Base-by-base conservation (phyloP, 2,329 filamentous ascomycete genomes). In the Cladosporium austrohemisphaericum region DNA sequence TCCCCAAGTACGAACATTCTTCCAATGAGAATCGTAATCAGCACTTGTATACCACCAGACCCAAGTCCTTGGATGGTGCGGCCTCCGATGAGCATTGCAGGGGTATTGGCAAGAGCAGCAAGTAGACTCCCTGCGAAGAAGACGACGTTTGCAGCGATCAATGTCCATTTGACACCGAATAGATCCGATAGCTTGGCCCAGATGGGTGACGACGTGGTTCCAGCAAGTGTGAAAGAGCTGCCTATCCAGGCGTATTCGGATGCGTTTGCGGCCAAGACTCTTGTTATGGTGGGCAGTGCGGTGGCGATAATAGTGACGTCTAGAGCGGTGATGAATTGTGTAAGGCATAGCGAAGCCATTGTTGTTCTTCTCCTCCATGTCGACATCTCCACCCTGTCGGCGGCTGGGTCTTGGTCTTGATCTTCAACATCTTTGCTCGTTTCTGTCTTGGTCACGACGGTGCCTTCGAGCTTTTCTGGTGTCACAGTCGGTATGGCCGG, bases 181-280 rank as follows among this genome's bases (percentile, higher is more conserved):
- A 86, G 84, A 55, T 86, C 83, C 32, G 78, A 80, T 18, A 83
- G 66, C 60, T 84, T 84, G 14, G 79, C 79, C 78, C 80, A 83
- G 18, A 79, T 70, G 1, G 78, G 78, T 2, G 77, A 76, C 19
- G 75, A 66, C 0, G 74, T 73, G 3, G 74, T 66, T 52, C 70
- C 71, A 22, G 71, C 71, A n/a, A 79, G 69, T 1, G 76, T 60
- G 52, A 77, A 79, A 3, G 75, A 71, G 19, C 68, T 71, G n/a
- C 76, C 76, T 29, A 80, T 72, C 77, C 76, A 80, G 5, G 71
- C 73, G 54, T 77, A 78, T 18, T 73, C 75, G 10, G 68, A 62
- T 3, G 70, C 66, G 23, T 76, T 65, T 51, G 74, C 70, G 11
- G 73, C 71, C 29, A 45, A 2, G n/a, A 31, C 20, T 23, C 41